A percentile compares a stretch with the other conserved stretches of the same genome.
These are phyloP conservation scores for Colletotrichum neosansevieriae DNA, from an alignment of 2,329 filamentous ascomycete species.

Conservation along the genomic window DNA sequence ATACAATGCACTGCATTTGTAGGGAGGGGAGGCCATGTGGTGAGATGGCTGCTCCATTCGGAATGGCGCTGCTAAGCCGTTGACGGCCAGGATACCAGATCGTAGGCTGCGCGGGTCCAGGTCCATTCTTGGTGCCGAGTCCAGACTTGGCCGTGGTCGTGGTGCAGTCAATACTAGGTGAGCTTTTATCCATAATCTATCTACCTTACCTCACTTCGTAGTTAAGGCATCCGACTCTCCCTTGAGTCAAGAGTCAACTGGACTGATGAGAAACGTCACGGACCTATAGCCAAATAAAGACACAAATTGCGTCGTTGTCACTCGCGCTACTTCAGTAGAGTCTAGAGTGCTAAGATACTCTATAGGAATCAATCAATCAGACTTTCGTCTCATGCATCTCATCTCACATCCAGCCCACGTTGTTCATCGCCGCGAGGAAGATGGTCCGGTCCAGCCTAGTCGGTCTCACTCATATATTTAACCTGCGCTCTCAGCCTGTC, in stretches of 20 bases:
- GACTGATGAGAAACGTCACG: conserved; percentile 17
- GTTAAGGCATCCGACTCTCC: too few relatives aligned
- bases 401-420: conserved; percentile 28
- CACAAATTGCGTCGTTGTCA: neutral
- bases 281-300: neutral
- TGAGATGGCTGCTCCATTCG: neutral
- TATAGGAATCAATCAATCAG: conserved; percentile 22
- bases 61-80: conserved; percentile 18
- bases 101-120: neutral
- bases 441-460: neutral
- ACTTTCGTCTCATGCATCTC: conserved; percentile 30
- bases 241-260: neutral
- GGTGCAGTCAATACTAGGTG: too few relatives aligned
- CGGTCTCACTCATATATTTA: neutral
- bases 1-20: conserved; percentile 1
- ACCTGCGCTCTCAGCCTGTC: too few relatives aligned
- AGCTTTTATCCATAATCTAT: neutral
- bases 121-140: neutral
- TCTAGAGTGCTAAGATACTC: neutral
- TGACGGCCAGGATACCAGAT: conserved; percentile 18
- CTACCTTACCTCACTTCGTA: too few relatives aligned
- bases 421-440: neutral
- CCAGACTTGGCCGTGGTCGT: neutral
- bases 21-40: too few relatives aligned
- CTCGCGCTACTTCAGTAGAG: too few relatives aligned